Evolutionary conservation across 805 yeast species (phyloP), one percentile per base, ranked within the genome.

Genomic region (Torulaspora delbrueckii): DNA sequence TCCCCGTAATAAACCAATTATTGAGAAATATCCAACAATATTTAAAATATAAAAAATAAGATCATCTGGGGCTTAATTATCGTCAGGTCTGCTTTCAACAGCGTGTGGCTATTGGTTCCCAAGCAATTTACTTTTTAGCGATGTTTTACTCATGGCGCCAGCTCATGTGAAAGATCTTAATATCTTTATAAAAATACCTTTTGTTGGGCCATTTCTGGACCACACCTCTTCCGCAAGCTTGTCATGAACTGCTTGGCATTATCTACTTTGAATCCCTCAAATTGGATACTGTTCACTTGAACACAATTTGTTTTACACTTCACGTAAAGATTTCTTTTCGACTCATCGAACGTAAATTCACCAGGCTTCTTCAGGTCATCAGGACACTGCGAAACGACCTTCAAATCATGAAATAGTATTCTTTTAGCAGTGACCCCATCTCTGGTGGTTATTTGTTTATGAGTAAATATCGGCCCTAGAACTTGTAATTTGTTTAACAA

Each of bases 261-360:
- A 55, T 82, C 86, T 5, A 65, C 58, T 7, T 65, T 65, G 49
- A 71, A 76, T 16, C 79, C 81, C 60, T 84, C 86, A 39, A 81
- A 70, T 48, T 78, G 82, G 7, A 82, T 45, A 2, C 40, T 44
- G 0, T 57, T 59, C 0, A 68, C 69, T 0, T 62, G 36, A 1
- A 84, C 49, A 10, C 43, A 54, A 3, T 37, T 28, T 0, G 80
- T 77, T 0, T 28, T 5, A 1, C 85, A 74, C 41, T 70, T 71
- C 0, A 80, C 63, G 0, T 70, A 25, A 0, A 82, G 32, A 1
- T 46, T 47, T 8, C 59, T 53, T 6, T 48, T 52, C 1, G 43
- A 50, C 10, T 50, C 55, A 12, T 47, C 48, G 8, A 58, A 47
- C 0, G n/a, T 23, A 48, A 73, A 74, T 7, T 56, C 53, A 1